A percentile compares a stretch with the other conserved stretches of the same genome.
phyloP scores from a whole-genome alignment of 129 eudicot species.

The Logfia minima region DNA sequence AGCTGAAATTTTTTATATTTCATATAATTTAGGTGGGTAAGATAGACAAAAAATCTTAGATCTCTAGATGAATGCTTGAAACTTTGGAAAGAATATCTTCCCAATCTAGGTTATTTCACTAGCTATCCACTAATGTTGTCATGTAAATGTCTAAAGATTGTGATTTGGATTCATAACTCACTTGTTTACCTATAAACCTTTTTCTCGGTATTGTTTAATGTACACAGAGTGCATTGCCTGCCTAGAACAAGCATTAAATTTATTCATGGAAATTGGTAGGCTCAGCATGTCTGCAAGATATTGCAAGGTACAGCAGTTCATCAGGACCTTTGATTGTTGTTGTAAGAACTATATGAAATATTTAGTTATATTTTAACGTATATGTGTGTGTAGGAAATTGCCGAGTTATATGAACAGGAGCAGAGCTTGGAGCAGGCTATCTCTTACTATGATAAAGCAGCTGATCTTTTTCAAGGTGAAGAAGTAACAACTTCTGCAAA shows the following conservation, averaged over 20 bases:
- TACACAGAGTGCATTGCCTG: constrained; percentile 59
- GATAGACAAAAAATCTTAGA: no score
- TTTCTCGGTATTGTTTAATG: constrained; percentile 2
- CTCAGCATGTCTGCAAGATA: constrained; percentile 79
- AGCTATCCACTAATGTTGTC: not conserved
- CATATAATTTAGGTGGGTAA: no score
- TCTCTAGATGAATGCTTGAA: not conserved
- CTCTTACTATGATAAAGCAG: constrained; percentile 66
- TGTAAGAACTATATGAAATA: not conserved
- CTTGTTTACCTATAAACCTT: not conserved
- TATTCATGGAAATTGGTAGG: constrained; percentile 77
- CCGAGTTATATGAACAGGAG: constrained; percentile 66
- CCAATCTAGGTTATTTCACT: not conserved
- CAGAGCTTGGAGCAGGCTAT: constrained; percentile 68
- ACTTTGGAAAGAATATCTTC: not conserved
- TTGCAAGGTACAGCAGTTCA: constrained; percentile 53
- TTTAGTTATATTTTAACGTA: not conserved
- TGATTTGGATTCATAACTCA: not conserved
- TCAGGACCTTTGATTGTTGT: not conserved
- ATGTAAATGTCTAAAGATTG: constrained; percentile 11
- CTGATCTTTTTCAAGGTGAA: constrained; percentile 77
- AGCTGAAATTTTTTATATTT: no score
- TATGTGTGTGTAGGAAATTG: constrained; percentile 59
- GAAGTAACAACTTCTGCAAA: constrained; percentile 76
- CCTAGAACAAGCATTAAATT: constrained; percentile 57